Evolutionary conservation across 2,329 filamentous ascomycete species (phyloP).

Genomic region (Alternaria sp.): DNA sequence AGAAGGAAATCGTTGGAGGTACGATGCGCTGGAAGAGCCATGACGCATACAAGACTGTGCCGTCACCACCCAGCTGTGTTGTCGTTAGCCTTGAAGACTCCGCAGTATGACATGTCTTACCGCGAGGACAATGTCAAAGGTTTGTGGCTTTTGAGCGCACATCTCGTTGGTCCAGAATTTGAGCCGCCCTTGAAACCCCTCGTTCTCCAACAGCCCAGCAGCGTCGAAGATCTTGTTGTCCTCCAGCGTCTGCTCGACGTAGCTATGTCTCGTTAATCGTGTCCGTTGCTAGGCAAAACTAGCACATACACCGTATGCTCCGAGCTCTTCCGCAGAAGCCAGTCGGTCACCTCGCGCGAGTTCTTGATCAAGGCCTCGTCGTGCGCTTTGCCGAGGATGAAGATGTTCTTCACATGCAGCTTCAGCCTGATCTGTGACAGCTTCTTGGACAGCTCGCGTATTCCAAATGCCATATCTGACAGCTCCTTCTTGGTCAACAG

Average conservation of each 20-base stretch:
- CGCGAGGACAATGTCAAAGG: constrained; percentile 92
- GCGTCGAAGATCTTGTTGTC: constrained; percentile 76
- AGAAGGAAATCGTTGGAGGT: constrained; percentile 89
- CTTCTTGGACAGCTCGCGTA: constrained; percentile 86
- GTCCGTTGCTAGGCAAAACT: constrained; percentile 8
- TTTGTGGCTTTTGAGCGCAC: constrained; percentile 78
- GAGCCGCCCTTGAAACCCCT: constrained; percentile 65
- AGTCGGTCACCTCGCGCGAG: constrained; percentile 77
- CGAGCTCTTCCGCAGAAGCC: constrained; percentile 77
- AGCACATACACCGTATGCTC: constrained; percentile 72
- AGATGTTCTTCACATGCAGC: constrained; percentile 81
- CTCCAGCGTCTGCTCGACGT: constrained; percentile 78
- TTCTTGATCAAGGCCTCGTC: constrained; percentile 80
- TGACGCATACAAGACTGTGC: constrained; percentile 94
- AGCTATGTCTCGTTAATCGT: constrained; percentile 40
- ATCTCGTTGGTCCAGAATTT: constrained; percentile 85
- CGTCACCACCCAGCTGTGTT: constrained; percentile 78
- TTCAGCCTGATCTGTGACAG: constrained; percentile 83
- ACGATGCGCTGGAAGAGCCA: constrained; percentile 97
- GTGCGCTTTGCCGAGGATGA: constrained; percentile 90
- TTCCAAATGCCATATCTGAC: constrained; percentile 96
- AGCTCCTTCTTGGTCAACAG: constrained; percentile 93
- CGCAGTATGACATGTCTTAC: constrained; percentile 41
- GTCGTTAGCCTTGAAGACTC: constrained; percentile 4
- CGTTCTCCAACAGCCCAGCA: constrained; percentile 69